Evolutionary conservation across 495 filamentous ascomycete genomes (phyloP), one percentile per base, ranked within the genome.

Genomic region (Aspergillus funiculosus): DNA sequence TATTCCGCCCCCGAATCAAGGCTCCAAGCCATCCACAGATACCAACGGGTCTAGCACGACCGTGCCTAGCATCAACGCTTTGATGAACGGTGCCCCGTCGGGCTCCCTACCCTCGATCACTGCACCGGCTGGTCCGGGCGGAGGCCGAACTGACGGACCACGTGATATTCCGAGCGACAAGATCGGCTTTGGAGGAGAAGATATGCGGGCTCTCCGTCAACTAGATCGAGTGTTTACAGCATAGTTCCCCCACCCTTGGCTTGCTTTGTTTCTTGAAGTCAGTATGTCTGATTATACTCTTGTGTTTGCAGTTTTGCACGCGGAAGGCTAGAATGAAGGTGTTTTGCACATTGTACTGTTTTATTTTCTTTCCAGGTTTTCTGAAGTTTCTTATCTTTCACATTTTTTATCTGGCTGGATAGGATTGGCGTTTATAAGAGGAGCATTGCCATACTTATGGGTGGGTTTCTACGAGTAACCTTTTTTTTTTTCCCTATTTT

Each of bases 151-250:
- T 18, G 75, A 78, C 7, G 77, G 74, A 7, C 78, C 76, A 0
- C 69, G 75, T 27, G 80, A 82, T 56, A 83, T 83, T 43, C 80
- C 79, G 11, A 76, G 71, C 39, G 77, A 81, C 46, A 83, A 82
- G 56, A 66, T 82, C 21, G 73, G 73, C 20, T 83, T 78, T 51
- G 63, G 65, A 27, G 74, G 75, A 6, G 83, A 87, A 55, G 84
- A 87, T 49, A 74, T 75, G 53, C 64, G 81, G 39, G 81, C 81
- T 1, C 65, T 88, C 30, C 73, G 77, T 43, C 77, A 82, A 39
- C 64, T 89, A 37, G 79, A 89, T 58, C 65, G 68, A 10, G 68
- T 71, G 1, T 73, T 73, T 39, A 69, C 57, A 9, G 60, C 59
- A 19, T 67, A 49, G 30, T 5, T n/a, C n/a, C n/a, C n/a, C n/a